Conservation (phyloP, 306 rosid species). For the Glycine latifolia region DNA sequence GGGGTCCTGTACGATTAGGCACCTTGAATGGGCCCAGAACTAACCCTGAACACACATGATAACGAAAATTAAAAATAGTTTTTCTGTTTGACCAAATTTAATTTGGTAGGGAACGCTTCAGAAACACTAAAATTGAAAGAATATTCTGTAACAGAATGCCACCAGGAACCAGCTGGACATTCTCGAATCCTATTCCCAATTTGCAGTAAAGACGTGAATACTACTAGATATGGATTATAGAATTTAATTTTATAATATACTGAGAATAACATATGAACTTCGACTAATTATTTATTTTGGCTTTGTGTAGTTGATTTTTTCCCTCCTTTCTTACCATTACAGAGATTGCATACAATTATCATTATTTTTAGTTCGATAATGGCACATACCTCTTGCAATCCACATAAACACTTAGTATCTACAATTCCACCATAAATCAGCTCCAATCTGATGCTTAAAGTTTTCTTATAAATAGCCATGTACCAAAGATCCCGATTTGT, state of each 20-base stretch:
- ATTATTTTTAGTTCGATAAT: background rate
- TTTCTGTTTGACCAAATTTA: slow-evolving; percentile 2
- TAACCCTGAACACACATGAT: slow-evolving; percentile 4
- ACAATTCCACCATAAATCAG: background rate
- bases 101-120: background rate
- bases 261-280: background rate
- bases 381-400: background rate
- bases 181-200: background rate
- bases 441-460: background rate
- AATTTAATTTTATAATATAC: background rate
- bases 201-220: background rate
- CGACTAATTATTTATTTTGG: background rate
- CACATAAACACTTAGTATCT: background rate
- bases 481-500: slow-evolving; percentile 9
- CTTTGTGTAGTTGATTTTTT: background rate
- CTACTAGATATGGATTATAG: background rate
- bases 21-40: too few relatives aligned
- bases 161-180: slow-evolving; percentile 21
- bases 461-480: background rate
- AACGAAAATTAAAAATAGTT: background rate
- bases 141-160: background rate
- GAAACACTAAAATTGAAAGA: slow-evolving; percentile 1
- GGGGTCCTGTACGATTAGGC: too few relatives aligned
- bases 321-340: background rate
- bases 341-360: background rate